phyloP scores from a whole-genome alignment of 371 early-diverging fungal species.

The Catenaria anguillulae region DNA sequence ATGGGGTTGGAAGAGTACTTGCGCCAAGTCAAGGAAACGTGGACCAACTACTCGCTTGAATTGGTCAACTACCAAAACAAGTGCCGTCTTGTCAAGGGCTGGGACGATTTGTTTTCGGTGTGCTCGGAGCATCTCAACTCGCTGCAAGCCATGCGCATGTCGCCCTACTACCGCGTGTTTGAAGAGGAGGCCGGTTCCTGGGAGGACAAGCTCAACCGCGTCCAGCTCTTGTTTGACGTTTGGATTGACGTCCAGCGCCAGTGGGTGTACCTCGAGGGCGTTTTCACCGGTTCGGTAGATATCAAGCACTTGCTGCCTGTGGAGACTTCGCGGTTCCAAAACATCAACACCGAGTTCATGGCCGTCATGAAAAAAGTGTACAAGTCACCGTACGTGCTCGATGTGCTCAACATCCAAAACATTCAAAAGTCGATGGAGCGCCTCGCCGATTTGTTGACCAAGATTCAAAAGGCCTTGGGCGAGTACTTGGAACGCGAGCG shows the following conservation, averaged over 20 bases:
- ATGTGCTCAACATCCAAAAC: constrained; percentile 79
- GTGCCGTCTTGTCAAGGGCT: constrained; percentile 85
- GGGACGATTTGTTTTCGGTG: constrained; percentile 94
- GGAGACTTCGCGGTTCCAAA: constrained; percentile 85
- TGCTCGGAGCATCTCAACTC: constrained; percentile 89
- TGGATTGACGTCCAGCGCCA: constrained; percentile 99
- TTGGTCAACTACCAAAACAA: constrained; percentile 93
- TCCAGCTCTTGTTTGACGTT: constrained; percentile 90
- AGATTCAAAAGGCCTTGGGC: constrained; percentile 95
- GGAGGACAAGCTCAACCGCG: constrained; percentile 91
- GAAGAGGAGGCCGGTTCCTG: constrained; percentile 88
- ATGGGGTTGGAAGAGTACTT: constrained; percentile 97
- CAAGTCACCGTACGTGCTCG: constrained; percentile 88
- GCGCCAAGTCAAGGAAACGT: constrained; percentile 61
- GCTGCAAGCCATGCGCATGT: constrained; percentile 88
- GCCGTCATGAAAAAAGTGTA: constrained; percentile 94
- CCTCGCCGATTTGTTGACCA: constrained; percentile 74
- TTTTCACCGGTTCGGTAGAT: constrained; percentile 87
- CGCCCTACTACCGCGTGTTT: constrained; percentile 94
- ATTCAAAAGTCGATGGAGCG: constrained; percentile 92
- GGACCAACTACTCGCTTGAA: constrained; percentile 82
- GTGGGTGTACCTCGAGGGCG: constrained; percentile 98
- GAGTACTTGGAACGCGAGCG: constrained; percentile 95
- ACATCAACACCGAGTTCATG: constrained; percentile 93
- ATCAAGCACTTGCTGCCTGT: constrained; percentile 91